These are phyloP conservation scores for Medicago ruthenica DNA, from an alignment of 306 rosid species.

Conservation along the genomic window DNA sequence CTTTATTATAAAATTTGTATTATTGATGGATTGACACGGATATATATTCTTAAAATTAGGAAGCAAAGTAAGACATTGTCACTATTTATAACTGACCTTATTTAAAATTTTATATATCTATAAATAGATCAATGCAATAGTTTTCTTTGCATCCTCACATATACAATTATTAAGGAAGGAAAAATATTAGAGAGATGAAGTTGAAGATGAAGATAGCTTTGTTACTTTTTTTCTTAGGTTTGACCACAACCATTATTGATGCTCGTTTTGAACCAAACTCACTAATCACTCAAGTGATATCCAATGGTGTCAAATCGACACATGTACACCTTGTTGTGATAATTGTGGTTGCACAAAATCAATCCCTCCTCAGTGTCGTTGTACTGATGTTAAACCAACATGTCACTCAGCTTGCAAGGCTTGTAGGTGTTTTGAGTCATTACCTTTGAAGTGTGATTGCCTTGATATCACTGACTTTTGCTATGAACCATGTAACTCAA, in stretches of 20 bases:
- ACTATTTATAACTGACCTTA: not conserved
- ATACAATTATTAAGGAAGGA: not conserved
- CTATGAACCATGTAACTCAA: slow-evolving; percentile 13
- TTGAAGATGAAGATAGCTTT: slow-evolving; percentile 22
- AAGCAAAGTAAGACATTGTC: slow-evolving; percentile 7
- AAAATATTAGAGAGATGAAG: slow-evolving; percentile 1
- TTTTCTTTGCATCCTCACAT: not conserved
- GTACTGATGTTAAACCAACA: not conserved
- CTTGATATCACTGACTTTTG: slow-evolving; percentile 10
- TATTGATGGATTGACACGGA: not conserved
- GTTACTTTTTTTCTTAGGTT: not conserved
- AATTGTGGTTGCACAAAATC: not conserved
- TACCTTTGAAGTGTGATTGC: slow-evolving; percentile 16
- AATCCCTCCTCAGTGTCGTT: slow-evolving; percentile 1
- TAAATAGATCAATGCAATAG: not conserved
- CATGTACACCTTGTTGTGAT: slow-evolving; percentile 33
- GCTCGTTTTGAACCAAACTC: slow-evolving; percentile 34
- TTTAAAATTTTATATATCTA: not conserved
- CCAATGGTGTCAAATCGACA: slow-evolving; percentile 5
- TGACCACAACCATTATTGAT: slow-evolving; percentile 21
- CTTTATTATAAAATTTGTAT: too few relatives aligned
- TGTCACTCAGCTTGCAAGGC: slow-evolving; percentile 37
- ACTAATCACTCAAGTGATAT: not conserved
- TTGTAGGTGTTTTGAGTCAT: not conserved
- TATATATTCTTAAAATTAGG: not conserved